Base-by-base conservation (phyloP, 345 rosid genomes). In the Gossypium australe region DNA sequence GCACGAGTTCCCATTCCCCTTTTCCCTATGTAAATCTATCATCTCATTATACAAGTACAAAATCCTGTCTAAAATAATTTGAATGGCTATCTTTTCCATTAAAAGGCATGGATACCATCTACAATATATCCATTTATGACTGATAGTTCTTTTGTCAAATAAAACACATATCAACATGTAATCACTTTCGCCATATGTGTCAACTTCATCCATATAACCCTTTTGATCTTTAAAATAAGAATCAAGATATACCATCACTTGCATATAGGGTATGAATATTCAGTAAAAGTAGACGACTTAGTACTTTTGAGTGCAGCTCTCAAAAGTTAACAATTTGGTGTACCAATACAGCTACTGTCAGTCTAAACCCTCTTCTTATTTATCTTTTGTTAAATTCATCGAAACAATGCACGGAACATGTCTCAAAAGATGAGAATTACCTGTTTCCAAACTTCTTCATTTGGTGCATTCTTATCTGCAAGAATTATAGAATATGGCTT, bases 391-490 rank as follows among this genome's bases (percentile, higher is more conserved):
- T 18, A 29, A 70, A 2, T 70, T 38, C 62, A 68, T 34, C 29
- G 29, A 60, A 73, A 24, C 6, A 48, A 9, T 71, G 47, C 14
- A 72, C n/a, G 1, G 25, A 16, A 44, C 10, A 38, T 11, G 14
- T 48, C 27, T 77, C 70, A 60, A 69, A 67, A 47, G 45, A 58
- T 47, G 62, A 77, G 57, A 29, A 6, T 79, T 84, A 92, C 99
- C 97, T 89, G 98, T 80, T 86, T 88, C 99, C 99, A 95, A 79
- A 95, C 99, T 83, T 95, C 96, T 84, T 93, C 99, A 80, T 95
- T 93, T 70, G 99, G 99, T 59, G 99, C 99, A 89, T 95, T 95
- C 84, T 95, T 95, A 82, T 95, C 99, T 25, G 98, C 99, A 77
- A 95, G 89, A 86, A 89, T 83, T 79, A 95, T 86, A n/a, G 98